Evolutionary conservation across 1,284 basidiomycete species (phyloP).

Genomic region (Puccinia novopanici): DNA sequence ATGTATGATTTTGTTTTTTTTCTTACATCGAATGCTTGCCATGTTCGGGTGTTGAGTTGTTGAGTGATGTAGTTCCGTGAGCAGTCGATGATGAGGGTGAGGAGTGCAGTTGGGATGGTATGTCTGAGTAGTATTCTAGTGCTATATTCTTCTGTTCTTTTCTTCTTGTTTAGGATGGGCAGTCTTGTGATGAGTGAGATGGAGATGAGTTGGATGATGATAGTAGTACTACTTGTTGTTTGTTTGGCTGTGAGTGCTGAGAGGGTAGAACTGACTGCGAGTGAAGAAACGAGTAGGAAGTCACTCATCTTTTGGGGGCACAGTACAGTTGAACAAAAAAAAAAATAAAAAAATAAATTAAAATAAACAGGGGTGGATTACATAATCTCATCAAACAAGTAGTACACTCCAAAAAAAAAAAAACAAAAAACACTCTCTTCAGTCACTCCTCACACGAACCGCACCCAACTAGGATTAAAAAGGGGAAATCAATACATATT

Average conservation of each 20-base stretch:
- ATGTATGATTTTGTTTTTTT: too few species aligned
- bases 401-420: too few species aligned
- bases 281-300: neutral
- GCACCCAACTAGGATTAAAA: too few species aligned
- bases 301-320: too few species aligned
- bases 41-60: neutral
- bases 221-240: neutral
- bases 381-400: too few species aligned
- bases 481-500: too few species aligned
- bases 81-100: neutral
- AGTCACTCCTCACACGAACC: too few species aligned
- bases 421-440: neutral
- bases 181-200: slow-evolving; percentile 29
- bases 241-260: neutral
- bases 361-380: too few species aligned
- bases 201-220: slow-evolving; percentile 16
- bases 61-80: slow-evolving; percentile 4
- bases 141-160: neutral
- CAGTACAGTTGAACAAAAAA: too few species aligned
- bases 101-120: slow-evolving; percentile 18
- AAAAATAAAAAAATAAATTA: neutral
- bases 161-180: neutral
- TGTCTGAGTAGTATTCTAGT: slow-evolving; percentile 16
- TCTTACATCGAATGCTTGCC: slow-evolving; percentile 42
- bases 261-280: slow-evolving; percentile 9